Evolutionary conservation across 495 filamentous ascomycete genomes (phyloP), one percentile per base, ranked within the genome.

Genomic region (Penicillium nucicola): DNA sequence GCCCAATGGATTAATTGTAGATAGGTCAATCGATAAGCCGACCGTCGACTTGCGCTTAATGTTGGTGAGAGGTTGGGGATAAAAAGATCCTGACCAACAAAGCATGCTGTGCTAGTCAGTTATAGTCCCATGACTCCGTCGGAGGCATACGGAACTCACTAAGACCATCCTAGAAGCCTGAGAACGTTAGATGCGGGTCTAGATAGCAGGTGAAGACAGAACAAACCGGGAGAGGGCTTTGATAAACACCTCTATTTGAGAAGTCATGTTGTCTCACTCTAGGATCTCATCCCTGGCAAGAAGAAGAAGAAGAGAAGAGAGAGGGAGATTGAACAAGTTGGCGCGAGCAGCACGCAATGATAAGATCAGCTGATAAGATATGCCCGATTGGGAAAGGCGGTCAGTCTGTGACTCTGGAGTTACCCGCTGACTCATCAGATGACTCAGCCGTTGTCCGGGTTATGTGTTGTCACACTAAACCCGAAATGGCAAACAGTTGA

Each of bases 1-100:
- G 30, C 93, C 91, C 4, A 95, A 68, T 2, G 82, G 76, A 61
- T 98, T 98, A 64, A 92, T 76, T 6, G 84, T 77, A 5, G 88
- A 89, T 61, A 90, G 96, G 65, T 97, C 90, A 42, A 93, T 84
- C 0, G 91, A 85, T 7, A 91, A 83, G 9, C 93, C 93, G 4
- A 80, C 77, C 4, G 92, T 96, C 3, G 90, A 86, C 19, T 77
- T 76, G 15, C 90, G 82, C 23, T 69, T 77, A 64, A 76, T 84
- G 75, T 95, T 98, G 48, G 83, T 78, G 33, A 92, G 65, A 1
- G 86, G 80, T 60, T 97, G 93, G 1, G 95, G 92, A 64, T 97
- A 98, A 71, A 96, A 97, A 11, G 90, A 95, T 33, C 86, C 64
- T 1, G 86, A 88, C 92, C 92, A 95, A 62, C 78, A 81, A n/a